These are phyloP conservation scores for Colletotrichum incanum DNA, from an alignment of 2,329 filamentous ascomycete species.

Conservation along the genomic window DNA sequence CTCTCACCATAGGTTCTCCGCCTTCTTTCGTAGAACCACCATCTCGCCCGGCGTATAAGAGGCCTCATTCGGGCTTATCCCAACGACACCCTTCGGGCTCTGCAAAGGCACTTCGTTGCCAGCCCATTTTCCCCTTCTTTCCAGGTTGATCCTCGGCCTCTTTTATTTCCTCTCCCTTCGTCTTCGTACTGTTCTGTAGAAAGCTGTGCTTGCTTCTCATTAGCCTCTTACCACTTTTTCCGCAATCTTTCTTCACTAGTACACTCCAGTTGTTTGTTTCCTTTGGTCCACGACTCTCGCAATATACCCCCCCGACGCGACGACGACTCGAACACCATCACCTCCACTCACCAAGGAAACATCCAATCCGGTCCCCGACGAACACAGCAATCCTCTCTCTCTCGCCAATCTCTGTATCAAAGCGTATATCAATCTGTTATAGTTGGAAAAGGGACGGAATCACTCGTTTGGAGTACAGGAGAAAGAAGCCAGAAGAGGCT, in stretches of 20 bases:
- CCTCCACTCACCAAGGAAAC: conserved; percentile 31
- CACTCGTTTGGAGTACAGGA: conserved; percentile 26
- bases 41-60: conserved; percentile 21
- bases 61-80: conserved; percentile 31
- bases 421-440: conserved; percentile 26
- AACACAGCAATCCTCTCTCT: conserved; percentile 26
- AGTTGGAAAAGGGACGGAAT: conserved; percentile 32
- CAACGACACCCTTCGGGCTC: conserved; percentile 31
- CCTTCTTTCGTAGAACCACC: conserved; percentile 21
- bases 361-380: conserved; percentile 21
- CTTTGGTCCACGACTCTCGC: conserved; percentile 41
- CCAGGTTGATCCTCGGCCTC: conserved; percentile 73
- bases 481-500: conserved; percentile 43
- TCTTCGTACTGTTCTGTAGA: conserved; percentile 26
- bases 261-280: conserved; percentile 32
- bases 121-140: conserved; percentile 59
- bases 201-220: conserved; percentile 44
- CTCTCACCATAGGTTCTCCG: conserved; percentile 21
- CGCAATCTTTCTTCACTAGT: conserved; percentile 27
- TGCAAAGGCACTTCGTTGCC: conserved; percentile 46
- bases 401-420: conserved; percentile 31
- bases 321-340: conserved; percentile 36
- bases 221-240: conserved; percentile 27
- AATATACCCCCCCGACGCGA: conserved; percentile 42
- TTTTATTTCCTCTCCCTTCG: conserved; percentile 51